A percentile compares a stretch with the other conserved stretches of the same genome.
Conservation (phyloP, 1,284 basidiomycete genomes). For the Sporisorium reilianum region DNA sequence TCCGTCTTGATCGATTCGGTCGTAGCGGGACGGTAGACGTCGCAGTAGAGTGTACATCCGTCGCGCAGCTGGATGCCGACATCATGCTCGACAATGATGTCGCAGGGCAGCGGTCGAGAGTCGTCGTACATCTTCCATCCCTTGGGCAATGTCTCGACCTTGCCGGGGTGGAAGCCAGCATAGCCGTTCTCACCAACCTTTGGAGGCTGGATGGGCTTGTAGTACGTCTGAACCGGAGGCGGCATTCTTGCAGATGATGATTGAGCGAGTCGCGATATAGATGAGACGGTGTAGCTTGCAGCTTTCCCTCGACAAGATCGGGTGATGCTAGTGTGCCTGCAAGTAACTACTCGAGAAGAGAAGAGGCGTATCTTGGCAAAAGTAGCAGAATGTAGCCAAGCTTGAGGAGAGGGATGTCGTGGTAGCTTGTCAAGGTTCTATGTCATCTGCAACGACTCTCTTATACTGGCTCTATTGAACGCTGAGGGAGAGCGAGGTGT, state of each 20-base stretch:
- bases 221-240: constrained; percentile 6
- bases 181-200: constrained; percentile 15
- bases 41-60: constrained; percentile 51
- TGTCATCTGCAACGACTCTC: background rate
- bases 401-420: background rate
- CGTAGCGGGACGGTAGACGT: constrained; percentile 53
- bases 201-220: constrained; percentile 10
- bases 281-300: background rate
- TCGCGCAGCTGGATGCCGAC: constrained; percentile 55
- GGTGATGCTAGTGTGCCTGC: background rate
- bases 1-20: background rate
- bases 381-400: background rate
- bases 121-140: constrained; percentile 13
- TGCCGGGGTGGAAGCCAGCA: constrained; percentile 7
- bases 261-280: background rate
- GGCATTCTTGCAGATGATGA: background rate
- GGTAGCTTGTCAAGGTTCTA: background rate
- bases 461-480: background rate
- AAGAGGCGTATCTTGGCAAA: background rate
- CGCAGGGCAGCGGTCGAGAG: constrained; percentile 12
- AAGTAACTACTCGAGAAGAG: background rate
- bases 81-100: constrained; percentile 47
- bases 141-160: constrained; percentile 6
- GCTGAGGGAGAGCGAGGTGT: background rate
- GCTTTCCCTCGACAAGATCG: background rate